Conservation (phyloP, 176 grass and related monocot species). For the Eragrostis curvula region DNA sequence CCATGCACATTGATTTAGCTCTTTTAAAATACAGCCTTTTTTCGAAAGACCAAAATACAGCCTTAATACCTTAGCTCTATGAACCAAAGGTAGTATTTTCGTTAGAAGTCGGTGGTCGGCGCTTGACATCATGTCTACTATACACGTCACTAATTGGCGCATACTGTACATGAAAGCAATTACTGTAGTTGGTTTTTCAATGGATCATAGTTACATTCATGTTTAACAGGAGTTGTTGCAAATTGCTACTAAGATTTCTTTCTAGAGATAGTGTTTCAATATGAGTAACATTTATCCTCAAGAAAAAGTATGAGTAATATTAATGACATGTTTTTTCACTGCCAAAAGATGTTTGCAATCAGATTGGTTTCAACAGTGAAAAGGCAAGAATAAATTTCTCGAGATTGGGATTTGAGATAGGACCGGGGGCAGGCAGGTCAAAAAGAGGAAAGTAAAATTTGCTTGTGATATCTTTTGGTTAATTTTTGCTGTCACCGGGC, state of each 20-base stretch:
- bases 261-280: neutral
- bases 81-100: no score
- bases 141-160: no score
- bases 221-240: neutral
- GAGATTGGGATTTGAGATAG: slow-evolving; percentile 50
- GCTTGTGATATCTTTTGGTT: slow-evolving; percentile 40
- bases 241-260: no score
- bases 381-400: slow-evolving; percentile 44
- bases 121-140: neutral
- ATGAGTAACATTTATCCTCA: no score
- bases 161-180: neutral
- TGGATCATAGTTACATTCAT: neutral
- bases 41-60: no score
- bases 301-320: neutral
- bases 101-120: neutral
- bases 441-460: slow-evolving; percentile 50
- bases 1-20: no score
- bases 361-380: slow-evolving; percentile 38
- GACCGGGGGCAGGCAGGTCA: slow-evolving; percentile 33
- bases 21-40: no score
- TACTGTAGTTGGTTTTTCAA: no score
- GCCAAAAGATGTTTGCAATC: slow-evolving; percentile 31
- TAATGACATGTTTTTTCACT: neutral
- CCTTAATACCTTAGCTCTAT: no score
- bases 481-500: slow-evolving; percentile 28